These are phyloP conservation scores for Seiridium unicorne DNA, from an alignment of 2,329 filamentous ascomycete genomes.

Conservation along the genomic window DNA sequence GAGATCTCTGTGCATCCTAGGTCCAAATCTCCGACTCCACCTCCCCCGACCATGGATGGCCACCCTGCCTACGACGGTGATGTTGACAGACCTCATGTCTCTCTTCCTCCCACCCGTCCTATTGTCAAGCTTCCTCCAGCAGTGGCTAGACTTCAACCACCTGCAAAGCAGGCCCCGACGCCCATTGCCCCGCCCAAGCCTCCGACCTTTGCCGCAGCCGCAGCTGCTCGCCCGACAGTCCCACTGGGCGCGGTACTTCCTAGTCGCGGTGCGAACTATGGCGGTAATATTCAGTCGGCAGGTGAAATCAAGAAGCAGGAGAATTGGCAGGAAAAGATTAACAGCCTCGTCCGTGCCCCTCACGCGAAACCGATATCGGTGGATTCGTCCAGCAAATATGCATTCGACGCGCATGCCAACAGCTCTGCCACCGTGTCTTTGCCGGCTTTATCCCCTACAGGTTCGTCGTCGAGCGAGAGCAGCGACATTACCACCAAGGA, in stretches of 20 bases:
- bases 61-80: slow-evolving; percentile 74
- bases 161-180: slow-evolving; percentile 37
- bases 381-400: slow-evolving; percentile 66
- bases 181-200: slow-evolving; percentile 28
- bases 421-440: slow-evolving; percentile 70
- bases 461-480: slow-evolving; percentile 33
- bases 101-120: slow-evolving; percentile 67
- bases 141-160: slow-evolving; percentile 74
- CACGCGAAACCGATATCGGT: slow-evolving; percentile 57
- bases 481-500: slow-evolving; percentile 58
- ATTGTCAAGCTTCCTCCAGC: slow-evolving; percentile 80
- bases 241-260: slow-evolving; percentile 13
- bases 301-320: slow-evolving; percentile 29
- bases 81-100: slow-evolving; percentile 63
- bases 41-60: slow-evolving; percentile 66
- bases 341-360: slow-evolving; percentile 67
- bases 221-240: slow-evolving; percentile 20
- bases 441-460: slow-evolving; percentile 40
- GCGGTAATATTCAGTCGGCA: slow-evolving; percentile 22
- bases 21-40: slow-evolving; percentile 64
- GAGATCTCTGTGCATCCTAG: slow-evolving; percentile 33
- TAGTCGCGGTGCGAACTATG: slow-evolving; percentile 20
- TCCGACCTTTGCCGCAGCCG: slow-evolving; percentile 43
- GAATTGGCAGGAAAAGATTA: slow-evolving; percentile 82
- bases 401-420: slow-evolving; percentile 50